A percentile compares a stretch with the other conserved stretches of the same genome.
Evolutionary conservation across 495 filamentous ascomycete genomes (phyloP).

Genomic region (Neurospora africana): DNA sequence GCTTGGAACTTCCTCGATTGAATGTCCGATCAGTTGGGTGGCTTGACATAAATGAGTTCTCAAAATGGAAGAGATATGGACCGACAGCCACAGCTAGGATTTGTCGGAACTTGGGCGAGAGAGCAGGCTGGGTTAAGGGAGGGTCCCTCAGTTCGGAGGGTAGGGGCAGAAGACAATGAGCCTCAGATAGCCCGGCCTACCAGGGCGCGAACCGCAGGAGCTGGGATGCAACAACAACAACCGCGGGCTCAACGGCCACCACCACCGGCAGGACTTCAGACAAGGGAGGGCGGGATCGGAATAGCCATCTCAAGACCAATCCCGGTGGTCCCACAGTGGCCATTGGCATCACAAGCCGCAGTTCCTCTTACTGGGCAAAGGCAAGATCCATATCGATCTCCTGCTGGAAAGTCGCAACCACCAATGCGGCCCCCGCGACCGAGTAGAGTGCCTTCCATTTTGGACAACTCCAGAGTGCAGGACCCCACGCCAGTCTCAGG

Average conservation of each 20-base stretch:
- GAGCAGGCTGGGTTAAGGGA: conserved; percentile 24
- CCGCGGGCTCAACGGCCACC: conserved; percentile 23
- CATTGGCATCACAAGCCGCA: conserved; percentile 14
- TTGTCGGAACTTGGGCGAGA: conserved; percentile 37
- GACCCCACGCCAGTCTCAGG: conserved; percentile 32
- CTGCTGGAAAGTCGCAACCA: conserved; percentile 43
- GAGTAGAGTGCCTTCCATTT: conserved; percentile 44
- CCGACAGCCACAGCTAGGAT: conserved; percentile 28
- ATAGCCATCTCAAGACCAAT: conserved; percentile 43
- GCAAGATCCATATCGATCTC: conserved; percentile 36
- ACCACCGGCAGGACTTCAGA: conserved; percentile 25
- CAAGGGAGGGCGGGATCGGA: conserved; percentile 32
- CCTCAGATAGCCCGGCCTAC: conserved; percentile 39
- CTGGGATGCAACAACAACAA: conserved; percentile 21
- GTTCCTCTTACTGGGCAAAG: conserved; percentile 19
- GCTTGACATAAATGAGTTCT: conserved; percentile 36
- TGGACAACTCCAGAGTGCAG: conserved; percentile 38
- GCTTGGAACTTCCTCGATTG: conserved; percentile 1
- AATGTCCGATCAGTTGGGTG: conserved; percentile 16
- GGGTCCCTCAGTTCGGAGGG: conserved; percentile 11
- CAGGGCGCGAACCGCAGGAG: conserved; percentile 21
- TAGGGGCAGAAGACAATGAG: conserved; percentile 25
- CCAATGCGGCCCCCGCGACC: conserved; percentile 61
- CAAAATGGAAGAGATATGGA: conserved; percentile 40
- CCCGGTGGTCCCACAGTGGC: conserved; percentile 42